Base-by-base conservation (phyloP, 352 stramenopile species). In the Phytophthora pini region DNA sequence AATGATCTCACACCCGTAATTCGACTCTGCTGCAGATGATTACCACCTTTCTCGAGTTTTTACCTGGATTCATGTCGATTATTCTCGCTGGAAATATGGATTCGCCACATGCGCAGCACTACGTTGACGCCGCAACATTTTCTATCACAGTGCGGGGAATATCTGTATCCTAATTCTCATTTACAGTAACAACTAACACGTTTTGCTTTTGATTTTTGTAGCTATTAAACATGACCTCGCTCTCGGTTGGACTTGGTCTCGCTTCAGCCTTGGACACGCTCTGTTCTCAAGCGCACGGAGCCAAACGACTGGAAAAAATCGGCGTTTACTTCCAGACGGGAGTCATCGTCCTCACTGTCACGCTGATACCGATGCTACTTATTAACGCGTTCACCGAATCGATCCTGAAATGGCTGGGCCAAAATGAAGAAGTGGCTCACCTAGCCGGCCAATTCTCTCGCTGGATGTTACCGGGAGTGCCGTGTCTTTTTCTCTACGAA, bases 401-500 rank as follows among this genome's bases (percentile, higher is more conserved):
- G 20, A 71, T 87, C 22, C 61, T 89, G 13, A 36, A 77, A 7
- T 24, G 69, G n/a, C 52, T 89, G 10, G 73, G 74, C 0, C 78
- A 86, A 49, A 65, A 85, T 32, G 51, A 56, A 1, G 65, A 79
- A 17, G 83, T 96, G 34, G 67, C 88, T 8, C 38, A 55, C 4
- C 54, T 84, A 32, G 76, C 87, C 1, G 80, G 79, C 13, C 51
- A 81, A 2, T 93, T 90, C 10, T 82, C 76, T 8, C 43, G 84
- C 3, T 87, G 86, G 48, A 70, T 78, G 43, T 48, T 96, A 2
- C 74, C 72, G 1, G 80, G 84, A 22, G 26, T 84, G 29, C 85
- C 87, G 13, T 91, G 84, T 51, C 41, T 91, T 3, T 95, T 89
- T 48, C 51, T 80, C 4, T 96, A 92, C 62, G 87, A 96, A 65